phyloP scores from a whole-genome alignment of 2,329 filamentous ascomycete species.

The Aureobasidium lini region DNA sequence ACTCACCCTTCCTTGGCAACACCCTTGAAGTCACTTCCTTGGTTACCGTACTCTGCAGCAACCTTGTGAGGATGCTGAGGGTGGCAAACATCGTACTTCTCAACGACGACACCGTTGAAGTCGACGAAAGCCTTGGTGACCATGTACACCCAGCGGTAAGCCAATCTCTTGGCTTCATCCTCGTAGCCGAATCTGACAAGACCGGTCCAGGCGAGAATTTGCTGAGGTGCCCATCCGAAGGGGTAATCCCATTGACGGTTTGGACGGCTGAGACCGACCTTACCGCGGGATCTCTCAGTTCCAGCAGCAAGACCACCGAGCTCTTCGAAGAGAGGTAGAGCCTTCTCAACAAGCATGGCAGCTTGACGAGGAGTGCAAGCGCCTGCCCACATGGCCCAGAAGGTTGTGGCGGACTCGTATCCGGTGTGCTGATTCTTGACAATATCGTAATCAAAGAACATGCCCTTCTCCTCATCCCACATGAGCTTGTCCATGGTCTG shows the following conservation, averaged over 20 bases:
- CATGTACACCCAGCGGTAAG: conserved; percentile 98
- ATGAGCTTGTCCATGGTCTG: conserved; percentile 83
- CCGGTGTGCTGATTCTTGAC: conserved; percentile 68
- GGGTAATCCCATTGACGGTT: conserved; percentile 99
- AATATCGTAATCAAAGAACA: conserved; percentile 98
- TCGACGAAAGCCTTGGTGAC: conserved; percentile 97
- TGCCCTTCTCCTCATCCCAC: conserved; percentile 85
- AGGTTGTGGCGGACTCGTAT: conserved; percentile 88
- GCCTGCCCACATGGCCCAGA: conserved; percentile 97
- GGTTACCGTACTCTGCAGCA: conserved; percentile 95
- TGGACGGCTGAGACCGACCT: conserved; percentile 69
- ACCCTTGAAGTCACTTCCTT: conserved; percentile 90
- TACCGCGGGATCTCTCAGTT: conserved; percentile 79
- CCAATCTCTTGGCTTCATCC: conserved; percentile 78
- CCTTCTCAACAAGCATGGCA: conserved; percentile 69
- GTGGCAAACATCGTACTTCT: conserved; percentile 96
- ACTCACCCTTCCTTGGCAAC: conserved; percentile 92
- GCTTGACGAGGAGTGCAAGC: conserved; percentile 80
- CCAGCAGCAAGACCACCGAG: conserved; percentile 83
- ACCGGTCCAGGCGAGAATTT: conserved; percentile 95
- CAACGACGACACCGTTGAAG: conserved; percentile 95
- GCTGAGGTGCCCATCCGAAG: conserved; percentile 96
- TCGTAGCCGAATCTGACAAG: conserved; percentile 85
- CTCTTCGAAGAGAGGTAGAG: conserved; percentile 79
- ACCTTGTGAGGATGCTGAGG: conserved; percentile 87